These are phyloP conservation scores for Pythium insidiosum DNA, from an alignment of 352 stramenopile species.

Conservation along the genomic window DNA sequence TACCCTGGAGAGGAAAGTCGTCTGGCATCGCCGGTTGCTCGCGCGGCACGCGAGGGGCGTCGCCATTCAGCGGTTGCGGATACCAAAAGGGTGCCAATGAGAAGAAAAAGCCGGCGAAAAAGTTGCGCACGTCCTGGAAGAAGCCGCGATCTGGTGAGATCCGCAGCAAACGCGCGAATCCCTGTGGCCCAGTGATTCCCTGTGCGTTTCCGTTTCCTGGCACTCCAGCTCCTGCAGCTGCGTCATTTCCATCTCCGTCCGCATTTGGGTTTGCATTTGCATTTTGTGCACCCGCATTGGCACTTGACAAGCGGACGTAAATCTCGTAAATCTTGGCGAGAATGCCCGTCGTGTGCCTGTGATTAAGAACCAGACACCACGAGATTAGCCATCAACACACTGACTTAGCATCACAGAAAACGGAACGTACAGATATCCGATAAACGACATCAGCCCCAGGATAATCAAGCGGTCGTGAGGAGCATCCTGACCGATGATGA, in stretches of 20 bases:
- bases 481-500: conserved; percentile 83
- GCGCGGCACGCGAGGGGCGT: conserved; percentile 15
- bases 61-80: conserved; percentile 38
- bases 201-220: conserved; percentile 11
- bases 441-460: conserved; percentile 60
- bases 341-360: conserved; percentile 74
- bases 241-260: conserved; percentile 1
- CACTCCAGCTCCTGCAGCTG: not conserved
- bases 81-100: conserved; percentile 79
- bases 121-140: conserved; percentile 71
- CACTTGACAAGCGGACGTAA: conserved; percentile 27
- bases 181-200: conserved; percentile 14
- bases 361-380: not conserved
- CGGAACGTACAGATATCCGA: conserved; percentile 60
- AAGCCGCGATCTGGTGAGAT: conserved; percentile 70
- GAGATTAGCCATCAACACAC: not conserved
- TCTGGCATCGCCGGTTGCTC: conserved; percentile 34
- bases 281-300: conserved; percentile 10
- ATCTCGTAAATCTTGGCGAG: conserved; percentile 77
- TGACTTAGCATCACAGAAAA: not conserved
- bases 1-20: conserved; percentile 60
- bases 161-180: conserved; percentile 41
- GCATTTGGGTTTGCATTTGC: conserved; percentile 6
- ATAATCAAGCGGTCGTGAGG: conserved; percentile 67
- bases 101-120: conserved; percentile 61